These are phyloP conservation scores for Podospora comata DNA, from an alignment of 495 filamentous ascomycete genomes.

Conservation along the genomic window DNA sequence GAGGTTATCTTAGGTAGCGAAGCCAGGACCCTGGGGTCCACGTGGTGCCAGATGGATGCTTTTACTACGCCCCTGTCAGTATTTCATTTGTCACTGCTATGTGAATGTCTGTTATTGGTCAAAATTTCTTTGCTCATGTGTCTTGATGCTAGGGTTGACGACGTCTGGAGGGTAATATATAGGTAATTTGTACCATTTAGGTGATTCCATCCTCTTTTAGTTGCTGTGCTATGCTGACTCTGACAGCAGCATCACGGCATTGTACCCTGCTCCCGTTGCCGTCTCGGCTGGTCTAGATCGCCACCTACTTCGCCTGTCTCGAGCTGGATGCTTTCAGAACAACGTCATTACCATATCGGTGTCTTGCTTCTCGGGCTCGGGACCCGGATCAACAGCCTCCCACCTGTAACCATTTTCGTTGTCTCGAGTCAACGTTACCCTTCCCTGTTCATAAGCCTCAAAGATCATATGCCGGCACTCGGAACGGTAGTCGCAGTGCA, in stretches of 20 bases:
- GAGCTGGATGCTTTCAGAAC: neutral
- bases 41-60: neutral
- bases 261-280: no score
- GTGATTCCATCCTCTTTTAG: no score
- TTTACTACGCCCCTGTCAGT: neutral
- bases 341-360: neutral
- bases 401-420: neutral
- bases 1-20: neutral
- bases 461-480: conserved; percentile 37
- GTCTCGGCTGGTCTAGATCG: no score
- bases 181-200: no score
- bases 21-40: neutral
- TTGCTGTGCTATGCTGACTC: no score
- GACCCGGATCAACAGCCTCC: neutral
- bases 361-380: neutral
- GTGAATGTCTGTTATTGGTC: neutral
- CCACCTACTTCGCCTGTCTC: neutral
- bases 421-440: conserved; percentile 5
- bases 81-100: neutral
- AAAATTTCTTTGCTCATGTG: no score
- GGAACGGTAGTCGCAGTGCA: conserved; percentile 44
- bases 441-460: conserved; percentile 13
- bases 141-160: no score
- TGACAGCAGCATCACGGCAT: no score
- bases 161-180: no score